A percentile compares a stretch with the other conserved stretches of the same genome.
These are phyloP conservation scores for Scytalidium lignicola DNA, from an alignment of 2,329 filamentous ascomycete species.

Conservation along the genomic window DNA sequence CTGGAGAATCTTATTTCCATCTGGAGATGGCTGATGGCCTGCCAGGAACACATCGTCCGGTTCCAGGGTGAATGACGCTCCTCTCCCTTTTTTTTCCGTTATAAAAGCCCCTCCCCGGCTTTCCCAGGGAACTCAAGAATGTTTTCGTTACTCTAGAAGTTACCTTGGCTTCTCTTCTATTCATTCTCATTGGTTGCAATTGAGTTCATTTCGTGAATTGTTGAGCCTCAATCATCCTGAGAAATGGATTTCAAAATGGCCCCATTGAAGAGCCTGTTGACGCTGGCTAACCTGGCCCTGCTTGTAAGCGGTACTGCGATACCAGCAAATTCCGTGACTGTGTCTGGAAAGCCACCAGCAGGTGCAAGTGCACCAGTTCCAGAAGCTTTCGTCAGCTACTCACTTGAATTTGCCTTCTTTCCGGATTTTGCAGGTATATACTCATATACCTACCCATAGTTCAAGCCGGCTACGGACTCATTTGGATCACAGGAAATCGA, in stretches of 20 bases:
- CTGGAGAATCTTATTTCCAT: background rate
- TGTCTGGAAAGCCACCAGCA: slow-evolving; percentile 9
- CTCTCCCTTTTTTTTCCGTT: background rate
- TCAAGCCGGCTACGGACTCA: background rate
- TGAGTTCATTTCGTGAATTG: background rate
- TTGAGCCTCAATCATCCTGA: background rate
- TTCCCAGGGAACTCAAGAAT: background rate
- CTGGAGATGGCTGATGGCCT: background rate
- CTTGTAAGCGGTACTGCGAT: background rate
- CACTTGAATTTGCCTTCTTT: slow-evolving; percentile 47
- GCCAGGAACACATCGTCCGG: too few species aligned
- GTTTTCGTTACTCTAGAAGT: background rate
- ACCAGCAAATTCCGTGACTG: slow-evolving; percentile 1
- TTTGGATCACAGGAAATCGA: slow-evolving; percentile 37
- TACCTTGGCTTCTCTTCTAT: background rate
- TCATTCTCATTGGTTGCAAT: background rate
- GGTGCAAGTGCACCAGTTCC: slow-evolving; percentile 16
- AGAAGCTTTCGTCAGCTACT: slow-evolving; percentile 46
- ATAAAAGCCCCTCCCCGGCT: background rate
- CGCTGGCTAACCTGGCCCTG: background rate
- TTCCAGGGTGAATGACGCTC: background rate
- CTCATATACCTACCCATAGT: background rate
- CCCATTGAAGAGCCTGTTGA: slow-evolving; percentile 1
- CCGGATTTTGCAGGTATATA: slow-evolving; percentile 42
- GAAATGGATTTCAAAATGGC: background rate